Base-by-base conservation (phyloP, 352 stramenopile species). In the Pythium utonaiense region DNA sequence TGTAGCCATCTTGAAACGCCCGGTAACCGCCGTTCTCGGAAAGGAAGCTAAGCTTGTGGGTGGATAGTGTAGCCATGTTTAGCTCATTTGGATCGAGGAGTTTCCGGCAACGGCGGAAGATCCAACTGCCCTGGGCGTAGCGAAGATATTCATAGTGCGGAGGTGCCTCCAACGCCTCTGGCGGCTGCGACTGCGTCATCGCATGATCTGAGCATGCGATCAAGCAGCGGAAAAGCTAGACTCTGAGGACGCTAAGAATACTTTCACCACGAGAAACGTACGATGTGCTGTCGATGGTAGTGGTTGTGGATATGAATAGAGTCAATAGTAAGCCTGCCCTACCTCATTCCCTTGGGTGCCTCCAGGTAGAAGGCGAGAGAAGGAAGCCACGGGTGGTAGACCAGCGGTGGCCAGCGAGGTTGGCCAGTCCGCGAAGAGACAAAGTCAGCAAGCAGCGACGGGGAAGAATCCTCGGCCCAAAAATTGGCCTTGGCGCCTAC, bases 1-100 rank as follows among this genome's bases (percentile, higher is more conserved):
- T 56, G 49, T 33, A 56, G 49, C 49, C 49, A 56, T 56, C n/a
- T 56, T 40, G 30, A 3, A 55, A 44, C 48, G 8, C 36, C 19
- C 6, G 3, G 40, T 47, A 47, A 47, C 40, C 40, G n/a, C 1
- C 10, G 2, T 7, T 25, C 6, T 22, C 16, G n/a, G 17, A 47
- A 6, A 1, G n/a, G 19, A 47, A 25, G n/a, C 40, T 47, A 47
- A 47, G 36, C 36, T 44, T 22, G 22, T 44, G 6, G 9, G 14
- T 19, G 6, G 40, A 47, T 13, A 47, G 21, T 47, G 40, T 47
- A 47, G 40, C 40, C 40, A 47, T 47, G 6, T 47, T 33, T 33
- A 9, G 28, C 9, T 33, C 5, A 9, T 33, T 5, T 9, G 28
- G 28, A 33, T 10, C 40, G 13, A 21, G 45, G 25, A 34, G 45